Evolutionary conservation across 2,329 filamentous ascomycete genomes (phyloP), one percentile per base, ranked within the genome.

Genomic region (Remersonia thermophila): DNA sequence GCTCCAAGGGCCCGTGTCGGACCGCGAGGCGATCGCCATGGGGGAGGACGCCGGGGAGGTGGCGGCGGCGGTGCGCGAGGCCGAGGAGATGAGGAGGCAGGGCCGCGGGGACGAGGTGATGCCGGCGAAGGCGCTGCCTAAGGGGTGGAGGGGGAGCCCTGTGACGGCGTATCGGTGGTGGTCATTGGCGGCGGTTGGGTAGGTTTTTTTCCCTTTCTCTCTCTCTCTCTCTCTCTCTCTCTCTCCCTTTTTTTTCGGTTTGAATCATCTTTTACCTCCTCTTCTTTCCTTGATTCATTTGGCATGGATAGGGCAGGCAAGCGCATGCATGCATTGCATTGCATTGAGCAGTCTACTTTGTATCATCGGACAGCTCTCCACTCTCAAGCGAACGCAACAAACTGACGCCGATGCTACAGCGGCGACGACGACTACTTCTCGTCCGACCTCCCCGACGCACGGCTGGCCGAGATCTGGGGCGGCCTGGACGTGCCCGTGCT

Each of bases 401-500:
- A n/a, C n/a, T n/a, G n/a, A n/a, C n/a, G n/a, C n/a, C n/a, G n/a
- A n/a, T n/a, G n/a, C n/a, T n/a, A n/a, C 11, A 38, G 75, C 4
- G 81, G 79, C 8, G 80, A 83, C 40, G 87, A 95, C 54, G 87
- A 94, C 54, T 84, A 82, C 52, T 94, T 93, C 60, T 87, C 81
- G n/a, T 77, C 75, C 3, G 82, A 91, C 52, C 60, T 91, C n/a
- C 56, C 62, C 0, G 60, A 67, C 23, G 63, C 71, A 23, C 62
- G 66, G 13, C 61, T 86, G 6, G 51, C 57, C 16, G 54, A 54
- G 11, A 79, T 78, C n/a, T 94, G 89, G 69, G 70, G 76, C 3
- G 61, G 60, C 33, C 61, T 84, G 37, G 60, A 62, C 30, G 66
- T 71, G 35, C 71, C 74, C 1, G 56, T 84, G 1, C 59, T 82